Conservation (phyloP, 768 basidiomycete species). For the Amanita inopinata region DNA sequence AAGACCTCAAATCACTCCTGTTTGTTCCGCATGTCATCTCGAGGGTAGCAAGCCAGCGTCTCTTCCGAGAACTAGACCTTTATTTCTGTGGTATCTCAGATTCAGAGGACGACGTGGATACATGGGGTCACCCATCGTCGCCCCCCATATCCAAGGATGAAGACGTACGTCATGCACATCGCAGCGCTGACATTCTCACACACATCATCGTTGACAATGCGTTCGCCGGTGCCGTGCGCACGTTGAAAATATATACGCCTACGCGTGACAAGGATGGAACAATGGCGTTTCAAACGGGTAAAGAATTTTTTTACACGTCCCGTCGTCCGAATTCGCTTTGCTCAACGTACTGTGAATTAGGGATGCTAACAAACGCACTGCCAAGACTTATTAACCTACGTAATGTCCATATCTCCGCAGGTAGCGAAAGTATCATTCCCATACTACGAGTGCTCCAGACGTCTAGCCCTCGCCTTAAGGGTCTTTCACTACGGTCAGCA, state of each 20-base stretch:
- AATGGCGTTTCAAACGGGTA: constrained; percentile 59
- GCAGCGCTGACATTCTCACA: constrained; percentile 63
- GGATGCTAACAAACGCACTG: constrained; percentile 61
- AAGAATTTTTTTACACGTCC: constrained; percentile 7
- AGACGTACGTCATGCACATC: constrained; percentile 46
- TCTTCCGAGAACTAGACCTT: constrained; percentile 56
- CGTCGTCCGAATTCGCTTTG: neutral
- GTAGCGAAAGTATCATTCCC: constrained; percentile 39
- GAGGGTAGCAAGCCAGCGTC: constrained; percentile 55
- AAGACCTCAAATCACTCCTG: constrained; percentile 55
- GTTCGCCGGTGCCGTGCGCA: constrained; percentile 50
- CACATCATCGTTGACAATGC: constrained; percentile 49
- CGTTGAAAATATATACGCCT: constrained; percentile 49
- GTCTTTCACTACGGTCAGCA: constrained; percentile 46
- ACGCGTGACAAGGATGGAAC: constrained; percentile 36
- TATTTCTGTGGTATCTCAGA: constrained; percentile 37
- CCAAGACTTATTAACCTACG: constrained; percentile 51
- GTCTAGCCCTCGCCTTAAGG: constrained; percentile 40
- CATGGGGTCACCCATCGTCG: constrained; percentile 13
- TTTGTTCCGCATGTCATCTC: constrained; percentile 59
- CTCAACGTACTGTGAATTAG: constrained; percentile 20
- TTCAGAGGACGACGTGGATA: constrained; percentile 12
- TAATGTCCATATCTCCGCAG: constrained; percentile 52
- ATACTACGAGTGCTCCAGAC: constrained; percentile 45
- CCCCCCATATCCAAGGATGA: constrained; percentile 20